Conservation (phyloP, 2,329 filamentous ascomycete genomes). For the Microthyrium microscopicum region DNA sequence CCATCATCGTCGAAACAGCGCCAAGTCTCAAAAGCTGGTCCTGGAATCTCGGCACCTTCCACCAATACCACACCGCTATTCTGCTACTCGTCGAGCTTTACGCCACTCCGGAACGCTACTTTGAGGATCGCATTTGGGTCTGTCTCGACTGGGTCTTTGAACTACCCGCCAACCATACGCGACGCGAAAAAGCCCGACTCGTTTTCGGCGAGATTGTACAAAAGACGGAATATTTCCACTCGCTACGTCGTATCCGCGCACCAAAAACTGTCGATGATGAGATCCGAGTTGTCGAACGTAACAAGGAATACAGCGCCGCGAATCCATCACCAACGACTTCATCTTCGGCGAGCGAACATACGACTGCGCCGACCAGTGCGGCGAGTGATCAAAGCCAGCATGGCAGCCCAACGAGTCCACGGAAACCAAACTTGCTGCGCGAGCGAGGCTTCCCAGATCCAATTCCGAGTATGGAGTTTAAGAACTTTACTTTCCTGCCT, state of each 20-base stretch:
- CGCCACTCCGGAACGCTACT: slow-evolving; percentile 36
- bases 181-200: slow-evolving; percentile 40
- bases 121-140: slow-evolving; percentile 51
- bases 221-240: slow-evolving; percentile 42
- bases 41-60: slow-evolving; percentile 51
- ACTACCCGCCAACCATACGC: slow-evolving; percentile 33
- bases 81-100: slow-evolving; percentile 53
- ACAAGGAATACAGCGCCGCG: slow-evolving; percentile 10
- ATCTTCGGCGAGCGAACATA: neutral
- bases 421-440: neutral
- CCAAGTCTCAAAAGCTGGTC: slow-evolving; percentile 40
- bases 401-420: neutral
- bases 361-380: neutral
- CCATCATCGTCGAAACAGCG: slow-evolving; percentile 36
- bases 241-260: slow-evolving; percentile 40
- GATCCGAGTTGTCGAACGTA: slow-evolving; percentile 19
- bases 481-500: neutral
- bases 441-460: neutral
- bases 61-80: slow-evolving; percentile 56
- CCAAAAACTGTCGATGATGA: slow-evolving; percentile 28
- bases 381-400: neutral
- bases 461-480: slow-evolving; percentile 1
- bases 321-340: slow-evolving; percentile 6
- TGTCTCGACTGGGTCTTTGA: slow-evolving; percentile 59
- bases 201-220: slow-evolving; percentile 47